phyloP scores from a whole-genome alignment of 306 rosid species.

The Cucumis hystrix region DNA sequence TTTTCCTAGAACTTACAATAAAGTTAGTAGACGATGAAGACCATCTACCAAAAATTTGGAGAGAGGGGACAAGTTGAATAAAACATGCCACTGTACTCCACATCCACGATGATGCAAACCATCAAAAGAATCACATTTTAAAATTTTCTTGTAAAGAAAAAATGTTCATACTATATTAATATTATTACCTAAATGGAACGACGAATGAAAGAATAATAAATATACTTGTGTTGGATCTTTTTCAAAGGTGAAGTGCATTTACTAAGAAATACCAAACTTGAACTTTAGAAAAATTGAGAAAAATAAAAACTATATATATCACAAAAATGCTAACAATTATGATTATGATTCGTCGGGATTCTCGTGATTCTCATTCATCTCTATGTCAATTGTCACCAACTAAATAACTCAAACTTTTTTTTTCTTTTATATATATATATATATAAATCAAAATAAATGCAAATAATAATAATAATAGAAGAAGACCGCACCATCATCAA shows the following conservation, averaged over 20 bases:
- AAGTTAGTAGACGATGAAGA: neutral
- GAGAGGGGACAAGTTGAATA: neutral
- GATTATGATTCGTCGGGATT: slow-evolving; percentile 18
- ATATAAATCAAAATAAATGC: neutral
- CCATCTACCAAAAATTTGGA: neutral
- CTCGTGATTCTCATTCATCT: slow-evolving; percentile 61
- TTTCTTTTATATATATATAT: neutral
- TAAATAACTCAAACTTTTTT: slow-evolving; percentile 5
- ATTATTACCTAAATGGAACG: neutral
- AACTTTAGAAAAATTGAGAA: too few species aligned
- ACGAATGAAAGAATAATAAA: neutral
- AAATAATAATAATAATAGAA: too few species aligned
- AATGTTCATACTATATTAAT: neutral
- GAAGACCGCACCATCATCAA: slow-evolving; percentile 10
- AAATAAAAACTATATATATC: neutral
- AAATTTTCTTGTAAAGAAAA: neutral
- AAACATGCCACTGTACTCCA: neutral
- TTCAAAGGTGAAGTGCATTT: slow-evolving; percentile 2
- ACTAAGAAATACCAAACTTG: neutral
- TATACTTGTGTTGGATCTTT: neutral
- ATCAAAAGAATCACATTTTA: neutral
- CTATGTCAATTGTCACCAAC: slow-evolving; percentile 14
- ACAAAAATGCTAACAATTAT: neutral
- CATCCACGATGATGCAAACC: neutral
- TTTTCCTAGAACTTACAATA: too few species aligned